A percentile compares a stretch with the other conserved stretches of the same genome.
phyloP scores from a whole-genome alignment of 305 asterid genomes.

The Fraxinus albicans region DNA sequence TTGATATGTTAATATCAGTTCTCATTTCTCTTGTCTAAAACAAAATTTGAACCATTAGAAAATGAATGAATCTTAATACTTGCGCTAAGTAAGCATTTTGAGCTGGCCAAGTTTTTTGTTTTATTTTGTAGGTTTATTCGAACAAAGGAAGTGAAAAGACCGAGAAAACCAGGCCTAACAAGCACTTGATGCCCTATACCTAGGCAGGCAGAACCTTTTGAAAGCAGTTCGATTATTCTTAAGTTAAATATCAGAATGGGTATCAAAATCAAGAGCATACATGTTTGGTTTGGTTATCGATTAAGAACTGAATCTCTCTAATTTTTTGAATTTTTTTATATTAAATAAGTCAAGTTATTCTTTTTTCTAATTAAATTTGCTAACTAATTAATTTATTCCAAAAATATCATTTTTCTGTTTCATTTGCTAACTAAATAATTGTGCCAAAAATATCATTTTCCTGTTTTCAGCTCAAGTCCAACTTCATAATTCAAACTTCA shows the following conservation, averaged over 20 bases:
- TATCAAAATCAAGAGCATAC: too few relatives aligned
- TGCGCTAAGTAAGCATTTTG: neutral
- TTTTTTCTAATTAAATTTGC: too few relatives aligned
- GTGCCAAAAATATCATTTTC: too few relatives aligned
- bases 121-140: neutral
- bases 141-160: neutral
- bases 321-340: too few relatives aligned
- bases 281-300: neutral
- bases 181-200: neutral
- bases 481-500: too few relatives aligned
- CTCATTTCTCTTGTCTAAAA: neutral
- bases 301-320: too few relatives aligned
- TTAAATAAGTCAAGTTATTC: too few relatives aligned
- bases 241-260: too few relatives aligned
- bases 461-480: too few relatives aligned
- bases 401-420: too few relatives aligned
- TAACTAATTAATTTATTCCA: too few relatives aligned
- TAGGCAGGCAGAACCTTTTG: neutral
- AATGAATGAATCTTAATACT: neutral
- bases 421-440: too few relatives aligned
- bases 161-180: neutral
- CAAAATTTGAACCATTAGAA: neutral
- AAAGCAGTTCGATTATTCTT: neutral
- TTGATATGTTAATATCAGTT: neutral
- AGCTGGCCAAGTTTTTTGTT: neutral